Evolutionary conservation across 108 stramenopile genomes (phyloP), one percentile per base, ranked within the genome.

Genomic region (Cyclotella sp.): DNA sequence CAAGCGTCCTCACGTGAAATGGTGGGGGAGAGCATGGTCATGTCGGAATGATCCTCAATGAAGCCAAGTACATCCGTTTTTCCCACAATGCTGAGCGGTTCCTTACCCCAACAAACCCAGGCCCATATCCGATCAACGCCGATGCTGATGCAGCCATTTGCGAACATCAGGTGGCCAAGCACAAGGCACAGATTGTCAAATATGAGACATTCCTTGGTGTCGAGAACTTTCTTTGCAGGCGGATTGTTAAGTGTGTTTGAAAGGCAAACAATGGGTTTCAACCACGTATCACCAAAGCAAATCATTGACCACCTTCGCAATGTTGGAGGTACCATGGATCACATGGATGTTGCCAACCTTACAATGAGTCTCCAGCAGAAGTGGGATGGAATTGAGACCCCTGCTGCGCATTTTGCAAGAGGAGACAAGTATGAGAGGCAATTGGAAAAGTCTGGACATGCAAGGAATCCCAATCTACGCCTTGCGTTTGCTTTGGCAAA

Each of bases 1-100:
- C 34, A 24, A 64, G 51, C 39, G 42, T 74, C 51, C 39, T 63
- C 19, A 74, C 73, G n/a, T 29, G 0, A 39, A 54, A 54, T 63
- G n/a, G 73, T 9, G 73, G 73, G 10, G 73, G 73, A 54, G 40
- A 65, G n/a, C 61, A 74, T 27, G 73, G 73, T 12, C 73, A 74
- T 43, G 53, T 65, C 22, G 63, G 73, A 63, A 44, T 74, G 26
- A 11, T 74, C 19, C 12, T 74, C 40, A 52, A 64, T 41, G 63
- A 74, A 3, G 53, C 73, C 19, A 53, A 74, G 29, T 74, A 74
- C 52, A 42, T 44, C 9, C 15, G 19, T 42, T 46, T 60, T 13
- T 61, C 59, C 19, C 19, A 45, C 19, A 49, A 49, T 11, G 51
- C 6, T n/a, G 51, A n/a, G 26, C 44, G 6, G n/a, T 60, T 53